Evolutionary conservation across 371 early-diverging fungal genomes (phyloP).

Genomic region (Mucor saturninus): DNA sequence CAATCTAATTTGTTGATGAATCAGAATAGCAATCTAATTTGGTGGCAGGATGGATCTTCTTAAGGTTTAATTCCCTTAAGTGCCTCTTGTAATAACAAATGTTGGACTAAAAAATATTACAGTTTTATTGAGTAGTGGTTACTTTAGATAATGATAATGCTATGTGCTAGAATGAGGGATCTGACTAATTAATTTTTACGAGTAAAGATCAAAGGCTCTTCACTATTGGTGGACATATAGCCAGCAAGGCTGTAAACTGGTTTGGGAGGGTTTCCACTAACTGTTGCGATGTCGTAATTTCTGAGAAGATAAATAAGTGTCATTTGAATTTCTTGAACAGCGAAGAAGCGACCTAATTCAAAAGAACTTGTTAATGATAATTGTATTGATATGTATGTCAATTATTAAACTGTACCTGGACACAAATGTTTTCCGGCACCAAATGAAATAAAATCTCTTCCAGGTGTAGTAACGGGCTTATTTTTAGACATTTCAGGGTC

Average conservation of each 20-base stretch:
- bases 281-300: constrained; percentile 30
- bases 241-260: constrained; percentile 31
- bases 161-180: no score
- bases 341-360: constrained; percentile 47
- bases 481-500: constrained; percentile 31
- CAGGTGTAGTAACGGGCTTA: constrained; percentile 24
- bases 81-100: no score
- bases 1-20: no score
- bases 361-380: background rate
- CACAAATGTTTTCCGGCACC: constrained; percentile 45
- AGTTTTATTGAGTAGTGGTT: no score
- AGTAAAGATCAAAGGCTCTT: constrained; percentile 35
- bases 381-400: background rate
- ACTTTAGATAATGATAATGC: no score
- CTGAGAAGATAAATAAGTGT: constrained; percentile 30
- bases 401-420: constrained; percentile 11
- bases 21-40: no score
- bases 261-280: constrained; percentile 22
- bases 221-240: constrained; percentile 8
- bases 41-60: no score
- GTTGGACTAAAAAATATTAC: no score
- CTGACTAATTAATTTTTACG: background rate
- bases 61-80: no score
- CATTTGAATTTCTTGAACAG: constrained; percentile 53
- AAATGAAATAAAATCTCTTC: constrained; percentile 38